Percentiles rank a stretch among this genome's conserved stretches.
phyloP scores from a whole-genome alignment of 1,139 yeast species.

The Groenewaldozyma sp. region DNA sequence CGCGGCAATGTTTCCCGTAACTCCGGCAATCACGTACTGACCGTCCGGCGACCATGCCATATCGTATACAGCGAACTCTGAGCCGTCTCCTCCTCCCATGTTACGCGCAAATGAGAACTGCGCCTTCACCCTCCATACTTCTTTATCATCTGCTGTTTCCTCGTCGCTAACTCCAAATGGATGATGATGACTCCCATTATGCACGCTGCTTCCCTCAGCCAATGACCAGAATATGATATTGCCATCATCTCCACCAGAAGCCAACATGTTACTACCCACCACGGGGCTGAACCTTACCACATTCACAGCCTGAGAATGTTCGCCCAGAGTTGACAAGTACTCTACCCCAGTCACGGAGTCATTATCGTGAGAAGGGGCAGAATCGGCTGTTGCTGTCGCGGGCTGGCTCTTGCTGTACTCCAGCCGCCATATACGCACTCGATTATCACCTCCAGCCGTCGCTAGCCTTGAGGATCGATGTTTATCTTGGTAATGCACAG shows the following conservation, averaged over 20 bases:
- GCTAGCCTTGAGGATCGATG: conserved; percentile 40
- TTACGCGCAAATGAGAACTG: conserved; percentile 1
- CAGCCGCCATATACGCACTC: conserved; percentile 55
- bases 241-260: conserved; percentile 95
- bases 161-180: conserved; percentile 45
- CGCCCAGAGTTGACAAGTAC: conserved; percentile 62
- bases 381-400: conserved; percentile 9
- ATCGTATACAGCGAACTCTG: conserved; percentile 63
- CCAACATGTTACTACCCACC: conserved; percentile 43
- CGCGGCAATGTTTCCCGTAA: conserved; percentile 80
- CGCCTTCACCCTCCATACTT: conserved; percentile 69
- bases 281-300: conserved; percentile 69
- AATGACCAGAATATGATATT: conserved; percentile 69
- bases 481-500: conserved; percentile 25
- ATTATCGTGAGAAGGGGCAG: conserved; percentile 3
- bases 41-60: conserved; percentile 87
- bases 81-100: conserved; percentile 1
- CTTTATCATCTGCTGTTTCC: conserved; percentile 44
- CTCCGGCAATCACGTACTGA: conserved; percentile 67
- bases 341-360: conserved; percentile 24
- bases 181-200: conserved; percentile 28
- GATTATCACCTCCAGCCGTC: conserved; percentile 94
- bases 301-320: conserved; percentile 93
- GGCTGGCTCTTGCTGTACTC: conserved; percentile 14
- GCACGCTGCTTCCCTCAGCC: conserved; percentile 27